Evolutionary conservation across 148 eudicot species (phyloP), one percentile per base, ranked within the genome.

Genomic region (Bassia scoparia): DNA sequence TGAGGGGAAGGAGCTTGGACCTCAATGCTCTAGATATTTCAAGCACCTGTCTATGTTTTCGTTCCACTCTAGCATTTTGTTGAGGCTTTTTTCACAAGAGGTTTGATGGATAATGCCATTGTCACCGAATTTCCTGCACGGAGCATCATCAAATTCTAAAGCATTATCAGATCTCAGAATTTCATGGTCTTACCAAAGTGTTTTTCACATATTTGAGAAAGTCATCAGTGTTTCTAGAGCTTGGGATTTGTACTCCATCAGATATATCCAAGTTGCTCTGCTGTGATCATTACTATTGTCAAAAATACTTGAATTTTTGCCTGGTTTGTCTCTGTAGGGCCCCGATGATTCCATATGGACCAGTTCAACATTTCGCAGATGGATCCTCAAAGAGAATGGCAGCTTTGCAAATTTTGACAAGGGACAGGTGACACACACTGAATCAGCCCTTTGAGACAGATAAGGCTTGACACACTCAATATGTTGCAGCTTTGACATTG

Each of bases 341-440:
- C 64, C 64, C 64, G 37, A 60, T 23, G 14, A 29, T 18, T 60
- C 64, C 15, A 53, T 53, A 20, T 69, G 72, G 17, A 69, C 30
- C 0, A 69, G 2, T 1, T 33, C 61, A 69, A 69, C 52, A 13
- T 61, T 35, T 5, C 17, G 7, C 4, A 23, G 15, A 3, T 4
- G 24, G 0, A 34, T 3, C 6, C 49, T 38, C 3, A 38, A 9
- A n/a, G 23, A 10, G 23, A 21, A 38, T 23, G 50, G 68, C 2
- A 26, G 30, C 6, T 48, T 48, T 0, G 37, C 27, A 12, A 23
- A 29, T 17, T 48, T 30, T 7, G 59, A 23, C 37, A 46, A 29
- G 2, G 68, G 68, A n/a, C 68, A 65, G 4, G 48, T 37, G 0
- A 65, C 0, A 41, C 68, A 68, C 3, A 67, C 26, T 4, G 17